Percentiles rank a stretch among this genome's conserved stretches.
These are phyloP conservation scores for Cinnamomum chago DNA, from an alignment of 164 flowering plant genomes.

Conservation along the genomic window DNA sequence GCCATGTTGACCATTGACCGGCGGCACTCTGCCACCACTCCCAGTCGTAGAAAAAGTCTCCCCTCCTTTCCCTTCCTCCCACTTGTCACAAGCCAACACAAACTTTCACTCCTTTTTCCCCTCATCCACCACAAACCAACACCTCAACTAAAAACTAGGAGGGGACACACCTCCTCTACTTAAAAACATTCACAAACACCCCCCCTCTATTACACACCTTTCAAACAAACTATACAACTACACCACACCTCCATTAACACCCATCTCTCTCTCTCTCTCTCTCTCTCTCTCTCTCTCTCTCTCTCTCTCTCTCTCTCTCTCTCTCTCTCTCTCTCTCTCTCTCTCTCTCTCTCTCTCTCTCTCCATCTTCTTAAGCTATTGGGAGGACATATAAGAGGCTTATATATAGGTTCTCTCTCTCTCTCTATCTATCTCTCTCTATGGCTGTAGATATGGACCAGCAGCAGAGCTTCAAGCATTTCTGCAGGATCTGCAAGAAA, in stretches of 20 bases:
- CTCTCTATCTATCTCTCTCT: neutral
- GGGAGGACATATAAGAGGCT: too few species aligned
- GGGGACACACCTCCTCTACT: slow-evolving; percentile 5
- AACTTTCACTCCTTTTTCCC: slow-evolving; percentile 15
- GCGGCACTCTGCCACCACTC: slow-evolving; percentile 18
- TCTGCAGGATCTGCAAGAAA: slow-evolving; percentile 83
- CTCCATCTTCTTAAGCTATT: slow-evolving; percentile 6
- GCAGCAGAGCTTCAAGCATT: slow-evolving; percentile 55
- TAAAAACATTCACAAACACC: neutral
- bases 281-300: slow-evolving; percentile 4
- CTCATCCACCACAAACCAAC: slow-evolving; percentile 27
- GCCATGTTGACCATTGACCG: slow-evolving; percentile 20
- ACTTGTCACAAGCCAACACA: slow-evolving; percentile 44
- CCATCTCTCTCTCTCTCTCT: slow-evolving; percentile 4
- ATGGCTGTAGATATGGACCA: slow-evolving; percentile 41
- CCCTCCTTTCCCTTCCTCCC: slow-evolving; percentile 30
- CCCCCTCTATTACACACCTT: neutral
- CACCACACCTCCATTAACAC: slow-evolving; percentile 29
- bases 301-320: slow-evolving; percentile 5
- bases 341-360: slow-evolving; percentile 4
- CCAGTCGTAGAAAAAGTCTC: slow-evolving; percentile 49
- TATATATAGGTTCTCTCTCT: neutral
- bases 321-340: neutral
- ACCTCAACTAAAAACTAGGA: slow-evolving; percentile 52
- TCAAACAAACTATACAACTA: slow-evolving; percentile 3